phyloP scores from a whole-genome alignment of 352 stramenopile genomes.

The Pythium dissotocum region DNA sequence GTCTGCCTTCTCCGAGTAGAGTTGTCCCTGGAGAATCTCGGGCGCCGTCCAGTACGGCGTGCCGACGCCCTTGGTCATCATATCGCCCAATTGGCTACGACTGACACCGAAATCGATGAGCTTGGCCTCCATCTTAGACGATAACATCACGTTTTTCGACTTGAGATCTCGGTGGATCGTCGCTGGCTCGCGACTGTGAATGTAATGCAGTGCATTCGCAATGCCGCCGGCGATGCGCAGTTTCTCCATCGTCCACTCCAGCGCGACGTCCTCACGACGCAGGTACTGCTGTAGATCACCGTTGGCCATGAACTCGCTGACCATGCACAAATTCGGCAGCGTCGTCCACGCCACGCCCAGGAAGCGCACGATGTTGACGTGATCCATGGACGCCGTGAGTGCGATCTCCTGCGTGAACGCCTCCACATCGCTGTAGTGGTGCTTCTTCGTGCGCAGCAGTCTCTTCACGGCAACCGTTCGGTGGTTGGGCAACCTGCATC shows the following conservation, averaged over 20 bases:
- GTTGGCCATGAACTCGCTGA: slow-evolving; percentile 20
- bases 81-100: slow-evolving; percentile 16
- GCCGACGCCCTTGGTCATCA: slow-evolving; percentile 26
- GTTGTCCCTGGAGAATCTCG: slow-evolving; percentile 57
- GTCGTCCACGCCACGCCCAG: slow-evolving; percentile 19
- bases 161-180: slow-evolving; percentile 25
- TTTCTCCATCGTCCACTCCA: slow-evolving; percentile 43
- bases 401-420: slow-evolving; percentile 17
- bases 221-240: slow-evolving; percentile 44
- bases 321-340: slow-evolving; percentile 14
- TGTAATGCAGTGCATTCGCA: slow-evolving; percentile 36
- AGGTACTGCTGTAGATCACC: slow-evolving; percentile 12
- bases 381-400: slow-evolving; percentile 14
- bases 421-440: slow-evolving; percentile 10
- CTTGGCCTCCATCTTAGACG: slow-evolving; percentile 36
- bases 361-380: slow-evolving; percentile 18
- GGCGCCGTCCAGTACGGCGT: slow-evolving; percentile 68
- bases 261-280: slow-evolving; percentile 1
- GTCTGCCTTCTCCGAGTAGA: slow-evolving; percentile 55
- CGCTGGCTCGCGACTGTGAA: slow-evolving; percentile 31
- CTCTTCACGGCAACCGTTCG: slow-evolving; percentile 18
- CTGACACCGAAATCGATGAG: slow-evolving; percentile 41
- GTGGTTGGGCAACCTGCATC: not conserved
- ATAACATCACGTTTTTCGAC: slow-evolving; percentile 50
- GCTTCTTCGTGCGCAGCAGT: slow-evolving; percentile 8